A percentile compares a stretch with the other conserved stretches of the same genome.
These are phyloP conservation scores for Allium fistulosum DNA, from an alignment of 106 monocot genomes.

Conservation along the genomic window DNA sequence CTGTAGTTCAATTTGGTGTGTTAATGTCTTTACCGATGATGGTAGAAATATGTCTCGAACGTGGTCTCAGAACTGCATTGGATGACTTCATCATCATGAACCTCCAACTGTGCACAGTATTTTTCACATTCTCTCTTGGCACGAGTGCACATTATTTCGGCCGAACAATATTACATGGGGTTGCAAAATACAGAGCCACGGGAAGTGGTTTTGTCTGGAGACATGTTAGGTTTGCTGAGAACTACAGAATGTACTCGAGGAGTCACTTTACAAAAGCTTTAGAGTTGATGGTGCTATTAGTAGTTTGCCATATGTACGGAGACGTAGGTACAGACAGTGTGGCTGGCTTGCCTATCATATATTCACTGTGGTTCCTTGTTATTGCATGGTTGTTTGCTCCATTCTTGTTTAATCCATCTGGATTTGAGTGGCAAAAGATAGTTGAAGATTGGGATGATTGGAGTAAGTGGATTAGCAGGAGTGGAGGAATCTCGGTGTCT, in stretches of 20 bases:
- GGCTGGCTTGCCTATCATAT: slow-evolving; percentile 35
- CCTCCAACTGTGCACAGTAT: slow-evolving; percentile 54
- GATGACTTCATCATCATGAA: slow-evolving; percentile 74
- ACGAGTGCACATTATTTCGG: slow-evolving; percentile 70
- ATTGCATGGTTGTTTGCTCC: slow-evolving; percentile 64
- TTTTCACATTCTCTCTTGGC: slow-evolving; percentile 81
- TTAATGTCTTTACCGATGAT: slow-evolving; percentile 65
- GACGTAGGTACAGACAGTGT: slow-evolving; percentile 41
- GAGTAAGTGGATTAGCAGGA: slow-evolving; percentile 65
- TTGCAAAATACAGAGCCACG: slow-evolving; percentile 55
- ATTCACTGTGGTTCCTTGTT: slow-evolving; percentile 71
- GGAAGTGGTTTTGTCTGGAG: slow-evolving; percentile 63
- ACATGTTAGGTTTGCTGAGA: slow-evolving; percentile 72
- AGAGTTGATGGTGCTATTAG: slow-evolving; percentile 56
- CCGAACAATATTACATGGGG: slow-evolving; percentile 68
- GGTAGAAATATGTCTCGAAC: slow-evolving; percentile 63
- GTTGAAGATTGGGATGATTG: slow-evolving; percentile 76
- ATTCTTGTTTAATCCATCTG: slow-evolving; percentile 77
- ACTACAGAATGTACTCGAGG: slow-evolving; percentile 71
- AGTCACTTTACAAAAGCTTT: slow-evolving; percentile 92
- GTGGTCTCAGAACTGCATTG: slow-evolving; percentile 43
- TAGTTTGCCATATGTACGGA: slow-evolving; percentile 58
- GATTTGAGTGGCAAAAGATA: slow-evolving; percentile 64
- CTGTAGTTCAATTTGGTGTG: slow-evolving; percentile 62
- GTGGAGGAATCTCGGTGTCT: slow-evolving; percentile 52